Percentiles rank a stretch among this genome's conserved stretches.
Evolutionary conservation across 1,284 basidiomycete species (phyloP).

Genomic region (Cyathus olla): DNA sequence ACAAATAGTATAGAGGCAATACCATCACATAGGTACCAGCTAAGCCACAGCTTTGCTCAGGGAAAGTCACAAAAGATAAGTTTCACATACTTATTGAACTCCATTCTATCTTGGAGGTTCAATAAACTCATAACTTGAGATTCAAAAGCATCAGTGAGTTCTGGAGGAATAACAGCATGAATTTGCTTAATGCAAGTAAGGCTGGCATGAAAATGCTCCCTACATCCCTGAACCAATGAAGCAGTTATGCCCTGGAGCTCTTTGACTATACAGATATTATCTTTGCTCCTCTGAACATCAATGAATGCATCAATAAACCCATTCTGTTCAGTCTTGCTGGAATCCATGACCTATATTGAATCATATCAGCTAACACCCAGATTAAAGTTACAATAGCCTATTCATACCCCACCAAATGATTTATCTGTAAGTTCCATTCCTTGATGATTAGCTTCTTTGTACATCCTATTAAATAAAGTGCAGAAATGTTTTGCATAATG

Average conservation of each 20-base stretch:
- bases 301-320: conserved; percentile 15
- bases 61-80: conserved; percentile 17
- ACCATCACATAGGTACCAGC: conserved; percentile 24
- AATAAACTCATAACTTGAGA: conserved; percentile 13
- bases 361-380: background rate
- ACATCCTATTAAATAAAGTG: conserved; percentile 21
- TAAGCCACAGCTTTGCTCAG: conserved; percentile 17
- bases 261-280: background rate
- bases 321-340: conserved; percentile 8
- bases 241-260: conserved; percentile 11
- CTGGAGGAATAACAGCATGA: conserved; percentile 9
- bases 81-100: conserved; percentile 9
- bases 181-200: conserved; percentile 21
- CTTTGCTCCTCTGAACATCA: background rate
- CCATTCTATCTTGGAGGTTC: background rate
- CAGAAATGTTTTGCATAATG: conserved; percentile 24
- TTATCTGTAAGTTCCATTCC: conserved; percentile 13
- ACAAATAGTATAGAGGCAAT: conserved; percentile 29
- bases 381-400: conserved; percentile 1
- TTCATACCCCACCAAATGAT: conserved; percentile 27
- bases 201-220: conserved; percentile 17
- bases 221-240: conserved; percentile 12
- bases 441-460: conserved; percentile 10
- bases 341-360: conserved; percentile 23
- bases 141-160: conserved; percentile 10